Base-by-base conservation (phyloP, 768 basidiomycete genomes). In the Termitomyces sp. region DNA sequence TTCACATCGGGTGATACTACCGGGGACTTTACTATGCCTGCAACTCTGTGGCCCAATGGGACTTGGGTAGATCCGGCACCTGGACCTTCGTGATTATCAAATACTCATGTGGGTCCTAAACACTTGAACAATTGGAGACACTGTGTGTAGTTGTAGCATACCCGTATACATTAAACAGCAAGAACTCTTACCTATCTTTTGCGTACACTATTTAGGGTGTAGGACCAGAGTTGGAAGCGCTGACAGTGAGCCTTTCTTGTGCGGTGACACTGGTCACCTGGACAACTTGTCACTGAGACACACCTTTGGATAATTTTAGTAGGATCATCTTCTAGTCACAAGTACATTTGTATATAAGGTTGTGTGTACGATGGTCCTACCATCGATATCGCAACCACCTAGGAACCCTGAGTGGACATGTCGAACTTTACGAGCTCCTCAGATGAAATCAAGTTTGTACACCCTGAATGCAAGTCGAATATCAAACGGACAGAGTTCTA, bases 21-120 rank as follows among this genome's bases (percentile, higher is more conserved):
- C 11, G 91, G 90, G 16, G 91, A 93, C 70, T 94, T 88, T 64
- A 92, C 92, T 0, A 88, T 81, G 76, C 78, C 91, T 6, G 90
- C 88, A 7, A 85, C 80, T 3, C 72, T 90, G 52, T 87, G 83
- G 77, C 82, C 86, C 2, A 93, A 94, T 67, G 88, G 88, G 52
- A 91, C 90, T 16, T 94, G 90, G 90, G 76, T 84, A 44, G 79
- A 91, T 67, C 85, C 93, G 24, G 70, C 75, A 20, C 76, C 83
- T 11, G 92, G 92, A n/a, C 76, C 87, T 50, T 85, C 88, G 32
- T 74, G 59, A 66, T 48, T 51, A 4, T 26, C 36, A 28, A 33
- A 44, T 49, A 56, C 13, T 20, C 18, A 22, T 30, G 33, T 58
- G 44, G 41, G 35, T 33, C 20, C 18, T 24, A 9, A 20, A 62